Evolutionary conservation across 257 asterid species (phyloP), one percentile per base, ranked within the genome.

Genomic region (Dorcoceras hygrometricum): DNA sequence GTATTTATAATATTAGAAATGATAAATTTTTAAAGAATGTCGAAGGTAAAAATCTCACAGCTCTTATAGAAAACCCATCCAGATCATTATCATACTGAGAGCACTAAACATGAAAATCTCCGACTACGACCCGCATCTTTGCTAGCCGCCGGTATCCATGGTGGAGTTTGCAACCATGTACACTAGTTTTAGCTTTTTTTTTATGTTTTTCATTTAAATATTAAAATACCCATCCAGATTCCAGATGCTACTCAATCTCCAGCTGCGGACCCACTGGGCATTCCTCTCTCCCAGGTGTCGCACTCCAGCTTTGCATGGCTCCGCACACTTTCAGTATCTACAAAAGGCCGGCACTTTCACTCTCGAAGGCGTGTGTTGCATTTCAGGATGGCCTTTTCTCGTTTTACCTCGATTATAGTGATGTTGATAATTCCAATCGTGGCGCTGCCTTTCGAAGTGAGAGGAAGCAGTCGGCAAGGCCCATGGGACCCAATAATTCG

Each of bases 401-500:
- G 79, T 18, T 23, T 63, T 43, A 12, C 67, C 32, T 31, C 73
- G 24, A 25, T 63, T 51, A 57, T 81, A 57, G 53, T 75, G 69
- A n/a, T n/a, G n/a, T 29, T 83, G 76, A 20, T 83, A 62, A 57
- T 74, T 66, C 80, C 71, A 32, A 74, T 62, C 58, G 76, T 69
- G 67, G 50, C 67, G 67, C 71, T 43, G 60, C 66, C 79, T 24
- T 43, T 53, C 14, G 65, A 60, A 58, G 81, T 65, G 16, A 46
- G 32, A 1, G 78, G 70, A 20, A 67, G 57, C 7, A 55, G 86
- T 68, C 63, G 61, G 78, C 50, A 31, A 59, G 34, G 28, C 66
- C 28, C 65, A 4, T 86, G 96, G 98, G 95, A 86, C 29, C 91
- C 95, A 0, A 71, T 89, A 2, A 88, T 88, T 70, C 86, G 87